Percentiles rank a stretch among this genome's conserved stretches.
Conservation (phyloP, 2,329 filamentous ascomycete species). For the Fusarium illudens region DNA sequence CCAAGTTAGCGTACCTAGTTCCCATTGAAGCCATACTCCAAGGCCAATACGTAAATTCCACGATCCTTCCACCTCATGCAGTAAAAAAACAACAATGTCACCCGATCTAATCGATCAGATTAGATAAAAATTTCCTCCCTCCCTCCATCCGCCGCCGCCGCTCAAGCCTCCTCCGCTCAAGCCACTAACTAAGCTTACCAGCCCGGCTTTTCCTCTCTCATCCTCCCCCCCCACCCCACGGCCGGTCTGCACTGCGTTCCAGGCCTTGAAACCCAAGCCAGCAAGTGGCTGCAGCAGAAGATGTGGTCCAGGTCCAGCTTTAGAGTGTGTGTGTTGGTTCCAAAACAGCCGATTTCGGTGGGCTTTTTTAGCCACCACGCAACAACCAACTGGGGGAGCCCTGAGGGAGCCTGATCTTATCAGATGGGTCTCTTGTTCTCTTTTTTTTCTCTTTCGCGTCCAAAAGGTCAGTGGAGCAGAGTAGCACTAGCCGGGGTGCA, state of each 20-base stretch:
- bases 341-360: slow-evolving; percentile 28
- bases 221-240: slow-evolving; percentile 15
- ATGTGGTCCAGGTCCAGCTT: background rate
- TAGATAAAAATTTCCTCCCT: slow-evolving; percentile 34
- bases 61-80: background rate
- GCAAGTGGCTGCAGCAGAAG: background rate
- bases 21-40: background rate
- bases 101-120: slow-evolving; percentile 38
- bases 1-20: too few relatives aligned
- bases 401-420: slow-evolving; percentile 32
- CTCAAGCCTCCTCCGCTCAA: background rate
- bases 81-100: background rate
- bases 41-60: background rate
- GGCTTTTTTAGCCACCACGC: slow-evolving; percentile 14
- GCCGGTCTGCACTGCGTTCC: slow-evolving; percentile 24
- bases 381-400: background rate
- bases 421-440: slow-evolving; percentile 21
- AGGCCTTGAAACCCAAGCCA: slow-evolving; percentile 16
- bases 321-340: background rate
- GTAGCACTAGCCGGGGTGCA: background rate
- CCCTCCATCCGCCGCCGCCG: background rate
- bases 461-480: background rate
- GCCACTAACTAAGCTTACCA: background rate
- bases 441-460: background rate
- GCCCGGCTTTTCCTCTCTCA: too few relatives aligned